Evolutionary conservation across 176 grass and related monocot genomes (phyloP).

Genomic region (Triticum aestivum): IWGSC_CS_RefSeq_v2.1 NC_057804.1:538631899-538632398

Average conservation of each 20-base stretch:
- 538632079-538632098: not conserved
- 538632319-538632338: not conserved
- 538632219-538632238: not conserved
- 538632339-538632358: not conserved
- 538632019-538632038: not conserved
- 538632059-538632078: not conserved
- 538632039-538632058: not conserved
- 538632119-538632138: not conserved
- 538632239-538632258: not conserved
- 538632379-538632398: not conserved
- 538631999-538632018: not conserved
- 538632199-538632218: not conserved
- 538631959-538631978: not conserved
- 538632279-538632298: not conserved
- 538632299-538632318: not conserved
- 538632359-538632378: not conserved
- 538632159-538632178: not conserved
- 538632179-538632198: not conserved
- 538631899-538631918: not conserved
- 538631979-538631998: not conserved
- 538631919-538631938: not conserved
- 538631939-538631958: not conserved
- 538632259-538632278: not conserved
- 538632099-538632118: not conserved
- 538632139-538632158: not conserved